Conservation (phyloP, 768 basidiomycete species). For the Cyclocybe aegerita region DNA sequence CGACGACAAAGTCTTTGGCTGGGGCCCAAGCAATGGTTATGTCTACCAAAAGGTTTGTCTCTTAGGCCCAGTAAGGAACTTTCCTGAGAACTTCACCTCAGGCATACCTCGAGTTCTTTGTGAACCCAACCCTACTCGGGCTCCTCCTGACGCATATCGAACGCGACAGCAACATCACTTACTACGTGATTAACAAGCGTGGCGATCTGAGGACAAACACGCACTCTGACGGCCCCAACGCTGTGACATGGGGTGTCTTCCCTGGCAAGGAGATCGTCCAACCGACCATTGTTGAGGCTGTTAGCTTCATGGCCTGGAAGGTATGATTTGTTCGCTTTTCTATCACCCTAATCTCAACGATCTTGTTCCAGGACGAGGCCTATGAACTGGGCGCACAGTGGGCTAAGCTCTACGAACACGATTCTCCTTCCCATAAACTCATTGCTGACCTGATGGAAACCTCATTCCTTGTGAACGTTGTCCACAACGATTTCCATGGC, state of each 20-base stretch:
- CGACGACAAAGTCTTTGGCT: slow-evolving; percentile 84
- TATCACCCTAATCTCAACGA: slow-evolving; percentile 5
- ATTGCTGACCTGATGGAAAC: slow-evolving; percentile 79
- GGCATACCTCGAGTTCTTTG: slow-evolving; percentile 98
- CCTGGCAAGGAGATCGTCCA: slow-evolving; percentile 96
- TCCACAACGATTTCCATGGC: slow-evolving; percentile 94
- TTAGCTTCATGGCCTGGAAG: slow-evolving; percentile 99
- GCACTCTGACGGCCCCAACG: slow-evolving; percentile 93
- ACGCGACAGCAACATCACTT: slow-evolving; percentile 85
- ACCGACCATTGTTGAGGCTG: slow-evolving; percentile 95
- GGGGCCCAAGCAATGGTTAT: slow-evolving; percentile 93
- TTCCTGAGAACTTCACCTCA: slow-evolving; percentile 26
- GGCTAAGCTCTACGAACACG: slow-evolving; percentile 82
- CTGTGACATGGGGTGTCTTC: slow-evolving; percentile 99
- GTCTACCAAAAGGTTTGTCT: slow-evolving; percentile 86
- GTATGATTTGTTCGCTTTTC: slow-evolving; percentile 34
- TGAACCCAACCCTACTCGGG: slow-evolving; percentile 69
- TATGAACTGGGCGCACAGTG: slow-evolving; percentile 91
- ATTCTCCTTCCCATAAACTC: slow-evolving; percentile 71
- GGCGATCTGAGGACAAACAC: slow-evolving; percentile 96
- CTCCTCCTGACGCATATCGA: slow-evolving; percentile 81
- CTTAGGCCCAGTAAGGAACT: neutral
- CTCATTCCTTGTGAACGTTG: slow-evolving; percentile 88
- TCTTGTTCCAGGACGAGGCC: slow-evolving; percentile 76
- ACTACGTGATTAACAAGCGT: slow-evolving; percentile 95